These are phyloP conservation scores for Areca catechu DNA, from an alignment of 176 grass and related monocot species.

Conservation along the genomic window DNA sequence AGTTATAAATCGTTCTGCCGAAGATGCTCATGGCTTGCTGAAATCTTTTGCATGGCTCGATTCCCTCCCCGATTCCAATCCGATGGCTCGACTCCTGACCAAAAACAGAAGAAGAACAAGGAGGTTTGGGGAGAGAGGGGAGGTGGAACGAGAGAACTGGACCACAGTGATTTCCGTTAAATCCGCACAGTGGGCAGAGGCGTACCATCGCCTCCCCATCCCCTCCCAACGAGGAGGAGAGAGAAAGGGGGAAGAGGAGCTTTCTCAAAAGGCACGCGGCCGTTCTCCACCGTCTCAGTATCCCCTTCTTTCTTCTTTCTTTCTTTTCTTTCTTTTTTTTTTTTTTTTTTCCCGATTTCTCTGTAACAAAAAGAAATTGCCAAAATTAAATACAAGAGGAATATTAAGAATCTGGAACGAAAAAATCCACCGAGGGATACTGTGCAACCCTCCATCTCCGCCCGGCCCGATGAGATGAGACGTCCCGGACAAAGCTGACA, in stretches of 20 bases:
- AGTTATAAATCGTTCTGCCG: too few species aligned
- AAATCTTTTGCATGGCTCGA: neutral
- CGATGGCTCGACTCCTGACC: neutral
- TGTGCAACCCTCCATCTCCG: too few species aligned
- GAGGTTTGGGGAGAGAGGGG: neutral
- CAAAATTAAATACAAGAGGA: too few species aligned
- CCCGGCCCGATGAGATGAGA: too few species aligned
- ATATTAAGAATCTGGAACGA: too few species aligned
- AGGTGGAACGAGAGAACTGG: neutral
- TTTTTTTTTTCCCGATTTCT: neutral
- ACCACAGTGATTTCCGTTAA: neutral
- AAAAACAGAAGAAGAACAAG: neutral
- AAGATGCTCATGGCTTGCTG: too few species aligned
- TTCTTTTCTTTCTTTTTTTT: too few species aligned
- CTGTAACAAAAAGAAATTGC: too few species aligned
- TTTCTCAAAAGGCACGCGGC: neutral
- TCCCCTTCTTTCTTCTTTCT: neutral
- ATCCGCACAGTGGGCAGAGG: neutral
- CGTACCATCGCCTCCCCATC: neutral
- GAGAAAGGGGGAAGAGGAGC: neutral
- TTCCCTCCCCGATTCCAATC: neutral
- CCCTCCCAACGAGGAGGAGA: neutral
- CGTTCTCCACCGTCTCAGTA: neutral
- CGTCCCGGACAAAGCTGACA: too few species aligned
- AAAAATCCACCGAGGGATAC: too few species aligned